Percentiles rank a stretch among this genome's conserved stretches.
Evolutionary conservation across 2,329 filamentous ascomycete species (phyloP).

Genomic region (Alternaria ethzedia): DNA sequence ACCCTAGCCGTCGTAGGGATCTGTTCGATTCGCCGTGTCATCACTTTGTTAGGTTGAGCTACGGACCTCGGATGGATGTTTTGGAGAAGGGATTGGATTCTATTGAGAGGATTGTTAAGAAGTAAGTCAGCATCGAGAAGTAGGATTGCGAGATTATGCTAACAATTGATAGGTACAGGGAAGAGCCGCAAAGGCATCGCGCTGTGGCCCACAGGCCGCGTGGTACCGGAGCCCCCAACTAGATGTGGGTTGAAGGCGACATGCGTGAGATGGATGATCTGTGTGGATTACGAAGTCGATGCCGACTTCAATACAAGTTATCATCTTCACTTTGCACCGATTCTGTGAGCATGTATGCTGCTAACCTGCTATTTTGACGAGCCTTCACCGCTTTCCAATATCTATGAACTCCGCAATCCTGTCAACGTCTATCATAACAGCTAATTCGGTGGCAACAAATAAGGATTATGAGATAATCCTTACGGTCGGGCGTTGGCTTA

Average conservation of each 20-base stretch:
- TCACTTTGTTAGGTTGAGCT: slow-evolving; percentile 53
- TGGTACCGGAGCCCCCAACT: slow-evolving; percentile 11
- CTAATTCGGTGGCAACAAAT: too few relatives aligned
- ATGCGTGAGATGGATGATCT: neutral
- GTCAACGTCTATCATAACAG: too few relatives aligned
- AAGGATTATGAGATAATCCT: too few relatives aligned
- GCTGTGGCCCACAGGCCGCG: slow-evolving; percentile 20
- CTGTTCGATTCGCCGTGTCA: slow-evolving; percentile 95
- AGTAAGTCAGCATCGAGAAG: slow-evolving; percentile 35
- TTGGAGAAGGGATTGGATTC: slow-evolving; percentile 49
- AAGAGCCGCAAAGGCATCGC: slow-evolving; percentile 17
- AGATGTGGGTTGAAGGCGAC: neutral
- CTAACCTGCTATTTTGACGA: neutral
- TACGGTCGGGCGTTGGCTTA: too few relatives aligned
- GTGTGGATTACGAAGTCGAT: neutral
- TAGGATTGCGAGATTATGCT: neutral
- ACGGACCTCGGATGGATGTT: slow-evolving; percentile 50
- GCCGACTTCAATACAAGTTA: neutral
- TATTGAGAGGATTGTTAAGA: slow-evolving; percentile 49
- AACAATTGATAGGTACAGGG: slow-evolving; percentile 12
- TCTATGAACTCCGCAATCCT: too few relatives aligned
- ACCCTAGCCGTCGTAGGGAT: slow-evolving; percentile 86
- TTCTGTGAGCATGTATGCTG: neutral
- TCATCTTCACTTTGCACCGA: neutral
- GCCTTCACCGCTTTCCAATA: too few relatives aligned